These are phyloP conservation scores for Phaffomyces antillensis DNA, from an alignment of 805 yeast species.

Conservation along the genomic window DNA sequence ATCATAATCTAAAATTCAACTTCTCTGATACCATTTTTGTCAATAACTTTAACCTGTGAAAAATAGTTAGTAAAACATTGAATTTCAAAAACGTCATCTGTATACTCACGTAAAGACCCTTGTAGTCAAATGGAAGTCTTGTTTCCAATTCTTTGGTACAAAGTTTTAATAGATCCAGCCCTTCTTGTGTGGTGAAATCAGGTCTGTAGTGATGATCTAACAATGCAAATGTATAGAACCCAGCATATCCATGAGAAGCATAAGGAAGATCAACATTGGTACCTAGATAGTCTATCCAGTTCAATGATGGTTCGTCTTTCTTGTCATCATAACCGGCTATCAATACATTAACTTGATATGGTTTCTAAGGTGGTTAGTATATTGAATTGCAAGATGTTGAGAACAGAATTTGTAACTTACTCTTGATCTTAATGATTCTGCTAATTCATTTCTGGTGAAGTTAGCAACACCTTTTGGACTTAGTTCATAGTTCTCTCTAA, in stretches of 20 bases:
- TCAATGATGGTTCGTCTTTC: slow-evolving; percentile 54
- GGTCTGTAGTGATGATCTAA: slow-evolving; percentile 84
- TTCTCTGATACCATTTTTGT: slow-evolving; percentile 49
- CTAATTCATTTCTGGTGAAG: slow-evolving; percentile 82
- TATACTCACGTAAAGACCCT: slow-evolving; percentile 54
- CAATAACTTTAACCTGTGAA: slow-evolving; percentile 51
- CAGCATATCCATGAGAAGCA: slow-evolving; percentile 99
- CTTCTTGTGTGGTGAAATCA: slow-evolving; percentile 71
- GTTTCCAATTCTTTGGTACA: slow-evolving; percentile 74
- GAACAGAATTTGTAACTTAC: slow-evolving; percentile 19
- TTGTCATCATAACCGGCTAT: slow-evolving; percentile 75
- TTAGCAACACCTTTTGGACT: slow-evolving; percentile 83
- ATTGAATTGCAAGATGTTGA: neutral
- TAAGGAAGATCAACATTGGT: slow-evolving; percentile 87
- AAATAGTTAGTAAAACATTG: slow-evolving; percentile 8
- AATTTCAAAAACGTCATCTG: too few relatives aligned
- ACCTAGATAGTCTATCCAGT: slow-evolving; percentile 92
- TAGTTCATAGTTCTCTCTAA: slow-evolving; percentile 78
- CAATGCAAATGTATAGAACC: slow-evolving; percentile 84
- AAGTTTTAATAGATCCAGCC: slow-evolving; percentile 60
- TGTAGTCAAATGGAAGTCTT: slow-evolving; percentile 91
- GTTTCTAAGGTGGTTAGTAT: slow-evolving; percentile 40
- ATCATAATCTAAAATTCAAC: slow-evolving; percentile 18
- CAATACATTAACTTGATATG: slow-evolving; percentile 89
- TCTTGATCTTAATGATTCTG: slow-evolving; percentile 82